Evolutionary conservation across 345 rosid genomes (phyloP).

Genomic region (Populus davidiana): DNA sequence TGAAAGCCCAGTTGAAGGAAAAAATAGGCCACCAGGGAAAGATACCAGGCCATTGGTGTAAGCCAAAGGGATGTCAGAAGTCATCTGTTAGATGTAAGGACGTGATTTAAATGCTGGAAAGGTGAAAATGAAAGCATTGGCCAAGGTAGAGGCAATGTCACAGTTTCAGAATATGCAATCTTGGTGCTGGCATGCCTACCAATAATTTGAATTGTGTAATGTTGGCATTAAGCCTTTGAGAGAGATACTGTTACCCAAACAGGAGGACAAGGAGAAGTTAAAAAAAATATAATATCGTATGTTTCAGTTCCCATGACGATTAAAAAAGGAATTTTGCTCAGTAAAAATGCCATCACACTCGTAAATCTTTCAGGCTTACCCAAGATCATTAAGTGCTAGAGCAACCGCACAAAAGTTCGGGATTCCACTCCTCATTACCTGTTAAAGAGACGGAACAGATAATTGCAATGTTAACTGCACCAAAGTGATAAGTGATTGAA

Average conservation of each 20-base stretch:
- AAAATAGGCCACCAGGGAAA: background rate
- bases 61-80: background rate
- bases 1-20: background rate
- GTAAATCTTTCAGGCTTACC: slow-evolving; percentile 43
- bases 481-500: background rate
- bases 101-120: background rate
- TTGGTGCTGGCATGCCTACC: background rate
- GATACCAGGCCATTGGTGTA: background rate
- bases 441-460: slow-evolving; percentile 16
- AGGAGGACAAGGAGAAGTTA: background rate
- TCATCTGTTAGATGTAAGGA: background rate
- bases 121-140: background rate
- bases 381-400: slow-evolving; percentile 72
- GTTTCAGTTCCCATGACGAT: background rate
- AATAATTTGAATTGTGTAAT: background rate
- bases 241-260: background rate
- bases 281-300: background rate
- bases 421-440: slow-evolving; percentile 87
- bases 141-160: slow-evolving; percentile 1
- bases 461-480: background rate
- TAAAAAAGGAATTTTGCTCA: background rate
- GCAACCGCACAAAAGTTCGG: slow-evolving; percentile 97
- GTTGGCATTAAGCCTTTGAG: background rate
- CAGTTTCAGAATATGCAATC: background rate
- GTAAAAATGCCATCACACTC: background rate